Base-by-base conservation (phyloP, 2,329 filamentous ascomycete genomes). In the Trichoderma lentiforme region DNA sequence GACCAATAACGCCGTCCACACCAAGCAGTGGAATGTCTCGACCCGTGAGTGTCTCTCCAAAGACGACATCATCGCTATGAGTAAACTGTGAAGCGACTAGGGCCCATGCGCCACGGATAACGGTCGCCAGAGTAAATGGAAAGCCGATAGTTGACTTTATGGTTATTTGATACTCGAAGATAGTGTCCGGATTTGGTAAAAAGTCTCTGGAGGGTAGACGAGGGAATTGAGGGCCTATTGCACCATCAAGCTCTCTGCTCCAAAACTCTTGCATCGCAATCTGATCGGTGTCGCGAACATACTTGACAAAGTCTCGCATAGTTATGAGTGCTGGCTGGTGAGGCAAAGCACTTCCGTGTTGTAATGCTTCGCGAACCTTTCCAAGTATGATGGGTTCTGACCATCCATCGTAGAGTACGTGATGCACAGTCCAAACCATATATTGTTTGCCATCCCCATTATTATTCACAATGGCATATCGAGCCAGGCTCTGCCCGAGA, bases 401-500 rank as follows among this genome's bases (percentile, higher is more conserved):
- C 72, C 75, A 73, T 15, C 81, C 82, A 70, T 84, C 82, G 51
- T 83, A 84, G 2, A 83, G 74, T 0, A 79, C 76, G 71, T 84
- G 82, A 61, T 84, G 82, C 11, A 82, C 71, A 0, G 80, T 82
- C 80, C 80, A 81, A 51, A 80, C 78, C 57, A 83, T 51, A 28
- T 62, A 58, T 32, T 68, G 39, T 30, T 60, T 66, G 26, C 30
- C 11, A 3, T 28, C 26, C 3, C 18, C 24, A 14, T n/a, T n/a
- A 18, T 68, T 30, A 32, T 51, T n/a, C 8, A 43, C 61, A 7
- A 73, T 26, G 8, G 47, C 34, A 47, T 28, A 60, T n/a, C 30
- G 66, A 24, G 28, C 30, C 0, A 69, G 28, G n/a, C 65, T 26
- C 34, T 73, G 12, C 69, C 26, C 57, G 5, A 60, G 57, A 21